Percentiles rank a stretch among this genome's conserved stretches.
These are phyloP conservation scores for Trametes meyenii DNA, from an alignment of 768 basidiomycete species.

Conservation along the genomic window DNA sequence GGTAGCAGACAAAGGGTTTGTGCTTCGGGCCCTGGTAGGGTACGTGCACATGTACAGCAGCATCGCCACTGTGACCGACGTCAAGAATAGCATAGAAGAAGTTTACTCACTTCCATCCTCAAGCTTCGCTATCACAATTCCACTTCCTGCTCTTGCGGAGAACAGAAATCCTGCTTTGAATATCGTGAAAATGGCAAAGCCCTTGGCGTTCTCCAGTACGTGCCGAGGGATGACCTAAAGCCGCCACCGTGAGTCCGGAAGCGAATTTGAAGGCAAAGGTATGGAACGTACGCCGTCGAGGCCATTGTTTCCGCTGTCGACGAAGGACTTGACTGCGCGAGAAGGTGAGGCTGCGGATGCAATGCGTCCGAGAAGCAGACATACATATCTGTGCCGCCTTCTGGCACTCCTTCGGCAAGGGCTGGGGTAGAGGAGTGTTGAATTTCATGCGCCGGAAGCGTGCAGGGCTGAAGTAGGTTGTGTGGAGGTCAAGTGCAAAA, in stretches of 20 bases:
- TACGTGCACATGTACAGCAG: background rate
- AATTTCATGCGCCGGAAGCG: slow-evolving; percentile 45
- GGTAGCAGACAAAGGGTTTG: background rate
- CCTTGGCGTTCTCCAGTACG: slow-evolving; percentile 59
- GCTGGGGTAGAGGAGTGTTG: slow-evolving; percentile 54
- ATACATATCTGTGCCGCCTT: slow-evolving; percentile 89
- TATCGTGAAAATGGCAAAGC: slow-evolving; percentile 92
- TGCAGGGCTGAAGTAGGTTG: background rate
- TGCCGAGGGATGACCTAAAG: slow-evolving; percentile 55
- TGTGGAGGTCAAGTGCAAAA: slow-evolving; percentile 2
- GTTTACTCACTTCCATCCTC: slow-evolving; percentile 72
- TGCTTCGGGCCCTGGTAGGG: background rate
- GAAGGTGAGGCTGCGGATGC: slow-evolving; percentile 10
- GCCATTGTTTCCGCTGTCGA: slow-evolving; percentile 78
- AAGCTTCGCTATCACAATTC: slow-evolving; percentile 85
- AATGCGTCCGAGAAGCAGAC: slow-evolving; percentile 30
- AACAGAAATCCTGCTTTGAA: slow-evolving; percentile 74
- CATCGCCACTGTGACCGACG: background rate
- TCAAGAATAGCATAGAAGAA: background rate
- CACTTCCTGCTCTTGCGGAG: slow-evolving; percentile 80
- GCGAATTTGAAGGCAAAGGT: slow-evolving; percentile 10
- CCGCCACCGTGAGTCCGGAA: background rate
- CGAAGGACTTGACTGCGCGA: slow-evolving; percentile 76
- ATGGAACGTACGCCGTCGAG: slow-evolving; percentile 67
- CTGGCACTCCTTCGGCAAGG: slow-evolving; percentile 78